Conservation (phyloP, 768 basidiomycete species). For the Suillus variegatus region DNA sequence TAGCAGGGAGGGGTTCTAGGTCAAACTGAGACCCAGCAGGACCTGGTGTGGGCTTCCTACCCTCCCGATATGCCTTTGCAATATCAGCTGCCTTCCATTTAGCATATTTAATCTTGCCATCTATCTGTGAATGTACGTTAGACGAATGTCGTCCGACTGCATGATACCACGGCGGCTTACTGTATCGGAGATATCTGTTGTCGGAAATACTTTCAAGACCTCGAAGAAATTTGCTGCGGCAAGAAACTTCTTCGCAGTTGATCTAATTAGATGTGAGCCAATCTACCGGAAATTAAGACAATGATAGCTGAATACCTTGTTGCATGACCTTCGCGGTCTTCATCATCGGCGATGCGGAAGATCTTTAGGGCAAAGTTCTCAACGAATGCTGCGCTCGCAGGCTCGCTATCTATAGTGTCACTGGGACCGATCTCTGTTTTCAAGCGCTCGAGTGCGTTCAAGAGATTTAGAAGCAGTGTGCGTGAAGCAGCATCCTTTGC, state of each 20-base stretch:
- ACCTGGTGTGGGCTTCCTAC: constrained; percentile 78
- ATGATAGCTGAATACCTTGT: constrained; percentile 56
- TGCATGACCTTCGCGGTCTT: constrained; percentile 77
- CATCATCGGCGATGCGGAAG: constrained; percentile 88
- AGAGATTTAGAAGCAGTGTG: constrained; percentile 68
- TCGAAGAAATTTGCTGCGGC: constrained; percentile 96
- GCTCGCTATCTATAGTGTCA: constrained; percentile 83
- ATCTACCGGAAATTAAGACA: background rate
- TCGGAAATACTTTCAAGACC: constrained; percentile 75
- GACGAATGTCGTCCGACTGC: constrained; percentile 2
- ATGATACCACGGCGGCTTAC: constrained; percentile 37
- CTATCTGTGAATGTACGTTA: constrained; percentile 51
- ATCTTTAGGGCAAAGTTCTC: constrained; percentile 94
- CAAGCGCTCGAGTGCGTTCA: constrained; percentile 77
- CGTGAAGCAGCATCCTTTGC: constrained; percentile 65
- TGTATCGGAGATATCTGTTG: constrained; percentile 54
- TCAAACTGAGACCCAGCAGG: constrained; percentile 54
- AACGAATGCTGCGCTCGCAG: constrained; percentile 83
- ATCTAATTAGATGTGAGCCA: constrained; percentile 42
- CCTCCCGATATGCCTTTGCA: constrained; percentile 93
- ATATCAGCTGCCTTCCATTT: constrained; percentile 99
- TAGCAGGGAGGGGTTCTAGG: constrained; percentile 18
- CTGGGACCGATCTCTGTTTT: constrained; percentile 72
- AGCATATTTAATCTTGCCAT: constrained; percentile 88
- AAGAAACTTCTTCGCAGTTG: constrained; percentile 92